Evolutionary conservation across 2,329 filamentous ascomycete genomes (phyloP).

Genomic region (Dactylellina sp.): DNA sequence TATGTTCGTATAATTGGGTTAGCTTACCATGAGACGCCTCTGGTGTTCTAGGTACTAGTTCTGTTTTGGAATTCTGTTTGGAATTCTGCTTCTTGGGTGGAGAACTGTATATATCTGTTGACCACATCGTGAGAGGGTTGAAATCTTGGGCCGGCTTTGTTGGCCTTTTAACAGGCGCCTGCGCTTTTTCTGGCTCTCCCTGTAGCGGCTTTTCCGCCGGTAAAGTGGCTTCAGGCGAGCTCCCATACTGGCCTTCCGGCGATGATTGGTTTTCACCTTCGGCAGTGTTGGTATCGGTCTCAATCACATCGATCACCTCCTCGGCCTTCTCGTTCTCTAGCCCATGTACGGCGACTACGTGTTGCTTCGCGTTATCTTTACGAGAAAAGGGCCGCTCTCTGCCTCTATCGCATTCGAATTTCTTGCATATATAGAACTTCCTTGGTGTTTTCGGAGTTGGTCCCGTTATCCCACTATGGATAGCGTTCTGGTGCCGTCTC

Average conservation of each 20-base stretch:
- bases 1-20: no score
- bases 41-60: no score
- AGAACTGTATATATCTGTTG: no score
- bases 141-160: no score
- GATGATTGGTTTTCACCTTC: neutral
- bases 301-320: constrained; percentile 27
- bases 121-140: no score
- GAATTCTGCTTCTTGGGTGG: no score
- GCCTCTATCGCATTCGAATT: constrained; percentile 27
- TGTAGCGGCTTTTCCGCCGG: no score
- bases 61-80: no score
- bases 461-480: constrained; percentile 23
- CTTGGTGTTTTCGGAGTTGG: constrained; percentile 6
- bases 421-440: constrained; percentile 42
- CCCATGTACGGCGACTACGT: constrained; percentile 35
- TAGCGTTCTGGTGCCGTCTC: constrained; percentile 36
- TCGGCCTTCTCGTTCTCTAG: constrained; percentile 25
- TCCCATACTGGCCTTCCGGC: neutral
- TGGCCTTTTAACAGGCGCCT: no score
- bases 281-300: constrained; percentile 22
- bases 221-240: no score
- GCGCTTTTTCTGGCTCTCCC: no score
- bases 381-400: constrained; percentile 36
- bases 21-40: no score
- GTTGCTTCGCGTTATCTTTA: constrained; percentile 50